Conservation (phyloP, 2,329 filamentous ascomycete species). For the Lecanoromycetidae sp. region DNA sequence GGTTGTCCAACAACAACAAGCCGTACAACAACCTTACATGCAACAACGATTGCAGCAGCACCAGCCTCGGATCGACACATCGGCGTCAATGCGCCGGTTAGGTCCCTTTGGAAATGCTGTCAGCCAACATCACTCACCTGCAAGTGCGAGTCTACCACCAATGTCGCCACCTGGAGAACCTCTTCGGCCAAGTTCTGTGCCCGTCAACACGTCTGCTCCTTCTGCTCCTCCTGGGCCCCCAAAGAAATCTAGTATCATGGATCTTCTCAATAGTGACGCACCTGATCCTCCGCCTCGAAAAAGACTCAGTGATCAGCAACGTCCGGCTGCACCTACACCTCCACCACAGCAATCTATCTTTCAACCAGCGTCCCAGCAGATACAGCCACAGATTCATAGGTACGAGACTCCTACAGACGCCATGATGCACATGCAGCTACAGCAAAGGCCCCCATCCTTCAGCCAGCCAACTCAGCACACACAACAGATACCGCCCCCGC, state of each 20-base stretch:
- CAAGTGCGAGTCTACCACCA: conserved; percentile 6
- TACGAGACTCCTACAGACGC: conserved; percentile 4
- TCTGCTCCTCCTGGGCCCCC: conserved; percentile 23
- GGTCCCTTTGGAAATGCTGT: conserved; percentile 1
- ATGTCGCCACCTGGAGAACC: conserved; percentile 8
- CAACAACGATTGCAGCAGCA: conserved; percentile 6
- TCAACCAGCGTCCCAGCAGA: conserved; percentile 1
- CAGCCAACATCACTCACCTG: conserved; percentile 8
- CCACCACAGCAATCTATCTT: conserved; percentile 10
- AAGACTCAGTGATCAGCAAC: conserved; percentile 29
- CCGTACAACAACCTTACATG: conserved; percentile 10
- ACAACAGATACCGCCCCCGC: conserved; percentile 3
- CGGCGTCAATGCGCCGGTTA: conserved; percentile 7
- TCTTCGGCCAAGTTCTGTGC: conserved; percentile 16
- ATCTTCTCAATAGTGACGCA: conserved; percentile 37
- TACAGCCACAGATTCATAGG: conserved; percentile 2
- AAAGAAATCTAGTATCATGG: conserved; percentile 40
- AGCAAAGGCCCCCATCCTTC: conserved; percentile 6
- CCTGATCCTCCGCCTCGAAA: conserved; percentile 36
- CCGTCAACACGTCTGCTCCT: conserved; percentile 13
- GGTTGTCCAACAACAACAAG: conserved; percentile 11
- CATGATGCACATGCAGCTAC: conserved; percentile 1
- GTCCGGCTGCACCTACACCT: conserved; percentile 2
- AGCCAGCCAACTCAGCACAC: conserved; percentile 6
- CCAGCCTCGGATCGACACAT: conserved; percentile 4